Percentiles rank a stretch among this genome's conserved stretches.
phyloP scores from a whole-genome alignment of 2,329 filamentous ascomycete species.

The Penicillium corylophilum region DNA sequence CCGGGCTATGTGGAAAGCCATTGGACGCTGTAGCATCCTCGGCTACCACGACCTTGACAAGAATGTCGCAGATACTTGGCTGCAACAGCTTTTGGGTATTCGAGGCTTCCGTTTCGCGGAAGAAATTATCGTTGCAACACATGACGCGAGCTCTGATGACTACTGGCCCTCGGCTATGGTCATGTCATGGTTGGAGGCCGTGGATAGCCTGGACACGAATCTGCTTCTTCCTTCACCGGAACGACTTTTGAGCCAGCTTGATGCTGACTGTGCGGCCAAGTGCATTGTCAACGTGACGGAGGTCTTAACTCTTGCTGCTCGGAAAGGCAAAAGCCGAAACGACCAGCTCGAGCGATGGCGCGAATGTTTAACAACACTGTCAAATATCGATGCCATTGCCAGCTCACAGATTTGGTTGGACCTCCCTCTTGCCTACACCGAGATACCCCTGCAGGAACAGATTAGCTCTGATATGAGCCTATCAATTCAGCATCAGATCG shows the following conservation, averaged over 20 bases:
- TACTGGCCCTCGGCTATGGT: constrained; percentile 31
- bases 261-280: constrained; percentile 24
- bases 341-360: constrained; percentile 33
- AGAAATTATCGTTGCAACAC: constrained; percentile 33
- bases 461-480: neutral
- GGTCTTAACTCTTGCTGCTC: constrained; percentile 23
- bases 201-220: constrained; percentile 4
- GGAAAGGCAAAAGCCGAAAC: constrained; percentile 13
- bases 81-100: constrained; percentile 27
- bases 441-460: neutral
- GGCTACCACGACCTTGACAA: constrained; percentile 32
- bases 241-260: constrained; percentile 23
- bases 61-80: constrained; percentile 32
- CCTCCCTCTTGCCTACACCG: constrained; percentile 13
- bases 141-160: constrained; percentile 9
- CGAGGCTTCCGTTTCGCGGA: constrained; percentile 24
- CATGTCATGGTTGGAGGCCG: constrained; percentile 24
- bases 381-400: constrained; percentile 22
- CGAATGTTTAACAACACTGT: constrained; percentile 24
- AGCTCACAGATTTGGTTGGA: constrained; percentile 28
- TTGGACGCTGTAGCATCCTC: constrained; percentile 37
- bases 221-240: constrained; percentile 14
- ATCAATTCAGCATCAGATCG: constrained; percentile 26
- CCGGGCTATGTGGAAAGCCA: constrained; percentile 37
- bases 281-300: constrained; percentile 37